Percentiles rank a stretch among this genome's conserved stretches.
These are phyloP conservation scores for Coniochaeta sp. DNA, from an alignment of 2,329 filamentous ascomycete genomes.

Conservation along the genomic window DNA sequence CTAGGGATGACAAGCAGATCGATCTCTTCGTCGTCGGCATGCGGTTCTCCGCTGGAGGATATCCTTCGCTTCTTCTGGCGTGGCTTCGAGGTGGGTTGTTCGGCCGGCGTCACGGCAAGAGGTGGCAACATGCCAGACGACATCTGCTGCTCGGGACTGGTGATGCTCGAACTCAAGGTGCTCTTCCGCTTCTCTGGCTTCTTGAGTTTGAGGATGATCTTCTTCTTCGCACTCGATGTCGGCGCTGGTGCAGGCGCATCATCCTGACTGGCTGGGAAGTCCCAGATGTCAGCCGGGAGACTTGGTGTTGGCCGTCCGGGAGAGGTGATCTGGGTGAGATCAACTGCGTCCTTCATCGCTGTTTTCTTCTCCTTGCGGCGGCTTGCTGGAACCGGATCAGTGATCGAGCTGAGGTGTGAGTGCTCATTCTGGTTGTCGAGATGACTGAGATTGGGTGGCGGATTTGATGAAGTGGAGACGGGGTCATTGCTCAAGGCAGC, in stretches of 20 bases:
- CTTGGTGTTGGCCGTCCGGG: slow-evolving; percentile 17
- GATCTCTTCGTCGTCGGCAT: slow-evolving; percentile 10
- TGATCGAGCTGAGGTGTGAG: slow-evolving; percentile 13
- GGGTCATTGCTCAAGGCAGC: slow-evolving; percentile 4
- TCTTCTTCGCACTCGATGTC: neutral
- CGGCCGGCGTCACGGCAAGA: neutral
- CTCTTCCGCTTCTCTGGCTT: slow-evolving; percentile 1
- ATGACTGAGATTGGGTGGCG: neutral
- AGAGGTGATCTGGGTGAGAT: slow-evolving; percentile 26
- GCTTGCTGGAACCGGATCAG: slow-evolving; percentile 18
- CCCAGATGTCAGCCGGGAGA: slow-evolving; percentile 29
- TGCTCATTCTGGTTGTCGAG: neutral
- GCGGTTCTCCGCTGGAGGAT: slow-evolving; percentile 6
- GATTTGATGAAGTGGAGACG: slow-evolving; percentile 4
- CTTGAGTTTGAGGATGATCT: neutral
- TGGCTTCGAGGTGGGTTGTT: slow-evolving; percentile 6
- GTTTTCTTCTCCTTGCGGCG: slow-evolving; percentile 9
- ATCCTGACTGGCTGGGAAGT: slow-evolving; percentile 35
- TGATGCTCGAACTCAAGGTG: neutral
- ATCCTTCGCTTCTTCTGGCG: slow-evolving; percentile 9
- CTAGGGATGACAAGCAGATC: slow-evolving; percentile 13
- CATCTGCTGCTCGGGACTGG: neutral
- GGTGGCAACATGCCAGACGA: neutral
- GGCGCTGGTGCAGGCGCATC: neutral
- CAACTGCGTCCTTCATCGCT: slow-evolving; percentile 11